phyloP scores from a whole-genome alignment of 441 rosid species.

The Populus hybrid region DNA sequence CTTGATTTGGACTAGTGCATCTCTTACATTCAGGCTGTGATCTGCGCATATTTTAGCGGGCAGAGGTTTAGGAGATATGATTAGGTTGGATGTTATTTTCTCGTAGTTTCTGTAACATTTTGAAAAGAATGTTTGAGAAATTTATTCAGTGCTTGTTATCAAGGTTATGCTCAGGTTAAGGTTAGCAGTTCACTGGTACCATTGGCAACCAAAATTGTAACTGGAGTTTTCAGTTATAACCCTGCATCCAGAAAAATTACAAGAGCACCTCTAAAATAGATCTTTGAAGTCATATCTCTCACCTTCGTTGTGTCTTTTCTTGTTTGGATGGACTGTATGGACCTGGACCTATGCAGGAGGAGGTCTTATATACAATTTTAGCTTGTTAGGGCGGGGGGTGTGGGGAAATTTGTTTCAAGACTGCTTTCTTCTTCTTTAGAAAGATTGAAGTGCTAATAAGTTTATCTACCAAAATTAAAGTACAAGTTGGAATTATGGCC shows the following conservation, averaged over 20 bases:
- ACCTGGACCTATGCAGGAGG: background rate
- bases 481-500: too few species aligned
- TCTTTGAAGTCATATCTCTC: background rate
- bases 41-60: slow-evolving; percentile 61
- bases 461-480: too few species aligned
- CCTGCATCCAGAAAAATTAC: background rate
- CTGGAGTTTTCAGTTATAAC: background rate
- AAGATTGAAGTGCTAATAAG: too few species aligned
- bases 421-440: too few species aligned
- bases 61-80: slow-evolving; percentile 22
- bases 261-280: background rate
- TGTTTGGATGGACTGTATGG: background rate
- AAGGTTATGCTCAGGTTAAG: background rate
- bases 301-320: background rate
- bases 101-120: slow-evolving; percentile 26
- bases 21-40: slow-evolving; percentile 22
- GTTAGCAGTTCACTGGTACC: background rate
- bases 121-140: slow-evolving; percentile 16
- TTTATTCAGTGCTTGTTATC: background rate
- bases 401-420: too few species aligned
- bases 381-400: too few species aligned
- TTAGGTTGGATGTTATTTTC: slow-evolving; percentile 9
- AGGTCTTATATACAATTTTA: too few species aligned
- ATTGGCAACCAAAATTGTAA: slow-evolving; percentile 2
- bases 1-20: slow-evolving; percentile 66